Percentiles rank a stretch among this genome's conserved stretches.
phyloP scores from a whole-genome alignment of 345 rosid genomes.

The Moricandia arvensis region DNA sequence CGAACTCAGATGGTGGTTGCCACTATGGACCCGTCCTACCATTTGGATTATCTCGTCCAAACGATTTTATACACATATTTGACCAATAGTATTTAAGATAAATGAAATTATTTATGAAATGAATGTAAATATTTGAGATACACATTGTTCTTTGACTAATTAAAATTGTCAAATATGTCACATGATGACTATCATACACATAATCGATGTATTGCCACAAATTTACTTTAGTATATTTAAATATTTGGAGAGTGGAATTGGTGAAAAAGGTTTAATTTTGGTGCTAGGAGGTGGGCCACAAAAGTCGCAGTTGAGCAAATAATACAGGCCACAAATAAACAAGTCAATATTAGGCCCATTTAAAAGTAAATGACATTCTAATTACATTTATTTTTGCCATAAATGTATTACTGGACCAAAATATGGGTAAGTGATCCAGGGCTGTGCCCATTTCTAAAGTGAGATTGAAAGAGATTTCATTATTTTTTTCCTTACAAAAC shows the following conservation, averaged over 20 bases:
- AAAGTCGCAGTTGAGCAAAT: constrained; percentile 3
- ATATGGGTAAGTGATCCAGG: not conserved
- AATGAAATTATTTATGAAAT: no score
- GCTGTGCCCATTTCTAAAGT: not conserved
- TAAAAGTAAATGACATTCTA: constrained; percentile 13
- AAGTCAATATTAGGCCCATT: constrained; percentile 33
- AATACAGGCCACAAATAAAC: constrained; percentile 9
- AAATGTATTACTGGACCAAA: constrained; percentile 29
- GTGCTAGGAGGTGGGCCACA: constrained; percentile 4
- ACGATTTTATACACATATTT: no score
- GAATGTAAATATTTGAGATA: no score
- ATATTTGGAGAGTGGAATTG: no score
- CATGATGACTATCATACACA: not conserved
- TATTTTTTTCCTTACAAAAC: not conserved
- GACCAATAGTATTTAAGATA: no score
- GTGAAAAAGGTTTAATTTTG: no score
- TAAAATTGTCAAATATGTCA: not conserved
- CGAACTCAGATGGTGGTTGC: no score
- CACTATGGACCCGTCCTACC: no score
- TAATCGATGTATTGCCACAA: not conserved
- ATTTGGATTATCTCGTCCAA: no score
- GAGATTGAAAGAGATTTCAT: not conserved
- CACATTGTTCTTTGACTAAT: not conserved
- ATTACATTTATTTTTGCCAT: not conserved
- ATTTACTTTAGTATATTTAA: not conserved